These are phyloP conservation scores for Escallonia herrerae DNA, from an alignment of 129 eudicot species.

Conservation along the genomic window DNA sequence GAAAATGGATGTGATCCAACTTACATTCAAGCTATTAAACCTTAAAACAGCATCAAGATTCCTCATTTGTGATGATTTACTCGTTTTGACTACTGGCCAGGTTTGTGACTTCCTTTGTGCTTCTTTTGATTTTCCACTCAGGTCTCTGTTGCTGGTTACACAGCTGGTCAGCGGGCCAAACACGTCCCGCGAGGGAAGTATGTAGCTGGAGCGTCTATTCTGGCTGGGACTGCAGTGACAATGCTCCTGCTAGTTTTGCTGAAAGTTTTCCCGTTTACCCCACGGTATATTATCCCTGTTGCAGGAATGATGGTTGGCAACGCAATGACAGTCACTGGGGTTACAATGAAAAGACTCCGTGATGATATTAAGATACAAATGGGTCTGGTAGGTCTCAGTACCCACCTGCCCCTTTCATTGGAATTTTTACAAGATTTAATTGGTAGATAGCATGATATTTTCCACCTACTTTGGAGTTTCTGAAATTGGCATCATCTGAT, in stretches of 20 bases:
- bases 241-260: constrained; percentile 57
- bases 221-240: constrained; percentile 68
- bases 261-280: constrained; percentile 85
- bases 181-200: constrained; percentile 83
- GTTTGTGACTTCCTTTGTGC: neutral
- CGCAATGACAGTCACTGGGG: constrained; percentile 94
- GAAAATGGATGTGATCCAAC: no score
- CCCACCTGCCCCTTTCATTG: no score
- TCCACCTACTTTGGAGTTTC: neutral
- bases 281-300: constrained; percentile 81
- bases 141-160: constrained; percentile 86
- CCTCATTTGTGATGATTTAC: constrained; percentile 1
- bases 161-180: constrained; percentile 91
- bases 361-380: constrained; percentile 82
- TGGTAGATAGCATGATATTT: no score
- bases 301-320: constrained; percentile 97
- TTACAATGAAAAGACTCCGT: constrained; percentile 84
- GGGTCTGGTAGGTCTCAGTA: constrained; percentile 45
- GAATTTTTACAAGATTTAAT: no score
- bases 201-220: constrained; percentile 76
- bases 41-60: neutral
- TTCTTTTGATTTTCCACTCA: constrained; percentile 6
- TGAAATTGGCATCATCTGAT: neutral
- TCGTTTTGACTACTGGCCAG: neutral
- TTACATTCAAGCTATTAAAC: neutral